A percentile compares a stretch with the other conserved stretches of the same genome.
Evolutionary conservation across 139 green algal species (phyloP).

Genomic region (Coelastrella sp.): DNA sequence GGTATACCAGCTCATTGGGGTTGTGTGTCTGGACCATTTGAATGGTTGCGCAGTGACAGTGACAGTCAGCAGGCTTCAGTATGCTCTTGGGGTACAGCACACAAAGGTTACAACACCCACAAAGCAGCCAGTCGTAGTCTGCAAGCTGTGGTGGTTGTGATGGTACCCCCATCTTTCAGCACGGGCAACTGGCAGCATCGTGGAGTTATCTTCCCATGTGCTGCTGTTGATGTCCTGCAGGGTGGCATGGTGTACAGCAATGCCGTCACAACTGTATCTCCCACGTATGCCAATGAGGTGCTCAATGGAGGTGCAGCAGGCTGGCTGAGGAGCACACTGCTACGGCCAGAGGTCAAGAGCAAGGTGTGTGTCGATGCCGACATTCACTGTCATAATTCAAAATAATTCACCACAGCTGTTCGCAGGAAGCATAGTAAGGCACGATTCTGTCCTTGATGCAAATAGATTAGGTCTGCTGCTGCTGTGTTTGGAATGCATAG

Average conservation of each 20-base stretch:
- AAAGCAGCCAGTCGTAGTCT: no score
- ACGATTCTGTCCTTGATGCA: neutral
- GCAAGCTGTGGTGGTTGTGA: no score
- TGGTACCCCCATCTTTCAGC: no score
- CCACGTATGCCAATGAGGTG: conserved; percentile 91
- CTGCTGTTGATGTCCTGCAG: conserved; percentile 37
- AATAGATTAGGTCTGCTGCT: neutral
- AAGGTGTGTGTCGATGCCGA: conserved; percentile 37
- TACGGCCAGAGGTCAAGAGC: conserved; percentile 55
- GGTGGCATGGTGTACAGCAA: conserved; percentile 95
- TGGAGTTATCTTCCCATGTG: neutral
- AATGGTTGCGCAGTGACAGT: no score
- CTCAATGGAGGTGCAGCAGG: conserved; percentile 81
- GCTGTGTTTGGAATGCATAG: no score
- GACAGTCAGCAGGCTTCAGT: no score
- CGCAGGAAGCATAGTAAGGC: no score
- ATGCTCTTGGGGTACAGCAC: no score
- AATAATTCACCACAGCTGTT: no score
- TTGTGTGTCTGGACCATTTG: neutral
- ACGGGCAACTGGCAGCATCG: no score
- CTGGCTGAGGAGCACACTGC: conserved; percentile 83
- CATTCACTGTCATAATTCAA: neutral
- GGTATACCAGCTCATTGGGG: conserved; percentile 35
- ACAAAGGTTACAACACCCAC: no score
- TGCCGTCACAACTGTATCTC: conserved; percentile 91